Conservation (phyloP, 495 filamentous ascomycete species). For the Aspergillus taichungensis region DNA sequence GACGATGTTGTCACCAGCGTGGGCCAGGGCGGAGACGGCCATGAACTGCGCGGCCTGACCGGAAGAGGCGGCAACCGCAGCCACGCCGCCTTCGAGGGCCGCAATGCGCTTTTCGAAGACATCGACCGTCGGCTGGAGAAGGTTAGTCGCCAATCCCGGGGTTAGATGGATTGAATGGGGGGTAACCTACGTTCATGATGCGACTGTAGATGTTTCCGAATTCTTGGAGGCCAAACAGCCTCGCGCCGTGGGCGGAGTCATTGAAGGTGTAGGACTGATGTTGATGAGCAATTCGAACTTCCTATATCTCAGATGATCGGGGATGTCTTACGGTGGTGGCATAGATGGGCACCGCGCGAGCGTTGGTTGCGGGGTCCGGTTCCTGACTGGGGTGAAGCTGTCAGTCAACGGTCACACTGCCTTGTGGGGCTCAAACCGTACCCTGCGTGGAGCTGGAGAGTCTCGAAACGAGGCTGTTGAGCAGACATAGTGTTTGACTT, state of each 20-base stretch:
- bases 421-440: constrained; percentile 29
- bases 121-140: constrained; percentile 76
- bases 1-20: constrained; percentile 89
- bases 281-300: background rate
- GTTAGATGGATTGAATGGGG: background rate
- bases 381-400: constrained; percentile 57
- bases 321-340: constrained; percentile 64
- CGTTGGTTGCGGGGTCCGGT: constrained; percentile 76
- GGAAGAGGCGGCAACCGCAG: constrained; percentile 80
- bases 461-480: constrained; percentile 60
- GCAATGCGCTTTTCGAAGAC: constrained; percentile 97
- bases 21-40: constrained; percentile 74
- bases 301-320: background rate
- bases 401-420: constrained; percentile 1
- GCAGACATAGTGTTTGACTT: constrained; percentile 21
- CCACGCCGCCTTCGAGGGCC: constrained; percentile 88
- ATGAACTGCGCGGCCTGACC: constrained; percentile 96
- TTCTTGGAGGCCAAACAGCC: constrained; percentile 95
- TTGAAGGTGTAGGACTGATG: constrained; percentile 83
- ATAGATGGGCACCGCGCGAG: constrained; percentile 94
- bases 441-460: constrained; percentile 95
- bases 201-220: constrained; percentile 98
- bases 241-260: constrained; percentile 92
- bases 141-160: background rate
- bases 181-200: constrained; percentile 80